These are phyloP conservation scores for Aristolochia contorta DNA, from an alignment of 164 flowering plant genomes.

Conservation along the genomic window DNA sequence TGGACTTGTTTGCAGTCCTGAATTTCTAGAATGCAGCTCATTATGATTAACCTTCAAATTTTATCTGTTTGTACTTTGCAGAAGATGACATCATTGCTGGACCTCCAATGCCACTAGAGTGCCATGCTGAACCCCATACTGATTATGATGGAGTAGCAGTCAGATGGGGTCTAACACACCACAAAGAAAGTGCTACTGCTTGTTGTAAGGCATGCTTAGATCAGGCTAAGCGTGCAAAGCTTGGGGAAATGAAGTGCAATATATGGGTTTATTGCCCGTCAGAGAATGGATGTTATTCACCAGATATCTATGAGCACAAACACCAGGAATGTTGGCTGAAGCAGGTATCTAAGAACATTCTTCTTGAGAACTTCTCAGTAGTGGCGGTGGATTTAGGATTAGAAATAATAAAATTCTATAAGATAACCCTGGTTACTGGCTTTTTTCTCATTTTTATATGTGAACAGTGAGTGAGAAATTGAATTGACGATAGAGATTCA, in stretches of 20 bases:
- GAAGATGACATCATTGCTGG: slow-evolving; percentile 70
- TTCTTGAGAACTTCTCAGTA: background rate
- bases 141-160: slow-evolving; percentile 94
- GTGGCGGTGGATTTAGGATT: background rate
- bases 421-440: background rate
- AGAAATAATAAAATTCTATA: background rate
- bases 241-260: slow-evolving; percentile 77
- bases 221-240: slow-evolving; percentile 74
- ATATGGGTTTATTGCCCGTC: slow-evolving; percentile 98
- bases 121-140: slow-evolving; percentile 74
- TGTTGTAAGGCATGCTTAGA: slow-evolving; percentile 98
- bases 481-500: no score
- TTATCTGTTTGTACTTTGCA: slow-evolving; percentile 16
- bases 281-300: slow-evolving; percentile 81
- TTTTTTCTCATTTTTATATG: no score
- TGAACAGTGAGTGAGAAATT: no score
- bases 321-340: slow-evolving; percentile 94
- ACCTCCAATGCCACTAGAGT: slow-evolving; percentile 71
- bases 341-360: slow-evolving; percentile 33
- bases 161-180: slow-evolving; percentile 95
- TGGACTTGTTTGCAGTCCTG: background rate
- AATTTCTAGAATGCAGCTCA: background rate
- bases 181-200: slow-evolving; percentile 91
- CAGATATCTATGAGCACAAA: slow-evolving; percentile 89
- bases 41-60: background rate